phyloP scores from a whole-genome alignment of 352 stramenopile species.

The Lagenidium sp. region DNA sequence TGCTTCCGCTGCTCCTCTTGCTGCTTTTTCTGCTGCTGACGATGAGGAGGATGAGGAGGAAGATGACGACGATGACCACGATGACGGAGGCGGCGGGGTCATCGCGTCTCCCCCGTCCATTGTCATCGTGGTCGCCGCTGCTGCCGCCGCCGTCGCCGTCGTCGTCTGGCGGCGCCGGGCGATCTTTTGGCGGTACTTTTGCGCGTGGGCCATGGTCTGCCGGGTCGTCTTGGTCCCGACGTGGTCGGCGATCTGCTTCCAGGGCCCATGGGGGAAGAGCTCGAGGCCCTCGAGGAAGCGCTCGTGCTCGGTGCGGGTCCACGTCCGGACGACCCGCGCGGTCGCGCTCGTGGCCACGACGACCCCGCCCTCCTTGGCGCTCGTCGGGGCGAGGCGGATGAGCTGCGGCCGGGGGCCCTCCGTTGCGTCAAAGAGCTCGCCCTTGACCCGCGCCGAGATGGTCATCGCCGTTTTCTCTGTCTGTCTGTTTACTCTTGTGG shows the following conservation, averaged over 20 bases:
- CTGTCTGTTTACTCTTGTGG: too few relatives aligned
- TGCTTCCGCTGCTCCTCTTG: neutral
- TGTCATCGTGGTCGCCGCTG: neutral
- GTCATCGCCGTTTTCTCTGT: neutral
- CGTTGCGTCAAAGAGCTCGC: slow-evolving; percentile 1
- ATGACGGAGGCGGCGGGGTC: too few relatives aligned
- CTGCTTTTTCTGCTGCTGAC: neutral
- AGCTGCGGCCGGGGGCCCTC: slow-evolving; percentile 14
- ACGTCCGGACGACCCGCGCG: slow-evolving; percentile 46
- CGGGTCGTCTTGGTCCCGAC: slow-evolving; percentile 79
- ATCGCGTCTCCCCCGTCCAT: too few relatives aligned
- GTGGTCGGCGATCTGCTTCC: slow-evolving; percentile 73
- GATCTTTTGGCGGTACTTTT: slow-evolving; percentile 80
- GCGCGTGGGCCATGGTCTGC: slow-evolving; percentile 88
- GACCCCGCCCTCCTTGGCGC: slow-evolving; percentile 18
- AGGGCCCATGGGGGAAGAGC: slow-evolving; percentile 70
- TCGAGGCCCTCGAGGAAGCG: slow-evolving; percentile 70
- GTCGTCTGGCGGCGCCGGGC: slow-evolving; percentile 21
- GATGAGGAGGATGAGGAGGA: too few relatives aligned
- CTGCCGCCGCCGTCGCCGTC: slow-evolving; percentile 1
- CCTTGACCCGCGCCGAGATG: neutral
- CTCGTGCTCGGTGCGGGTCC: slow-evolving; percentile 77
- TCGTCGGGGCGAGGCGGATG: slow-evolving; percentile 14
- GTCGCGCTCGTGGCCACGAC: slow-evolving; percentile 18
- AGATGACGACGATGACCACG: too few relatives aligned